Conservation (phyloP, 306 rosid species). For the Vigna unguiculata region DNA sequence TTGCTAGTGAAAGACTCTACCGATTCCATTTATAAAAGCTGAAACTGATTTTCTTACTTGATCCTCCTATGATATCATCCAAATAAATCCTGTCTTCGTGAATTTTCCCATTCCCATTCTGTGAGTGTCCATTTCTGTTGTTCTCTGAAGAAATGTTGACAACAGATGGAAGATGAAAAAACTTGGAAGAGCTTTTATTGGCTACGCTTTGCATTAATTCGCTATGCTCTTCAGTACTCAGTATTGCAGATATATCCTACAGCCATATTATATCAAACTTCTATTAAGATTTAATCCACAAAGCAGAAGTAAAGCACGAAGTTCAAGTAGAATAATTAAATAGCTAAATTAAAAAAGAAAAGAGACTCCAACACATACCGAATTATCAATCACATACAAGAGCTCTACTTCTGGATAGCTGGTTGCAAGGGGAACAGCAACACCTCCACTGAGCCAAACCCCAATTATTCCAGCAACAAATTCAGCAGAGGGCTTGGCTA, state of each 20-base stretch:
- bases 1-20: slow-evolving; percentile 12
- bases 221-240: slow-evolving; percentile 86
- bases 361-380: slow-evolving; percentile 58
- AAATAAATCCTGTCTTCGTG: slow-evolving; percentile 51
- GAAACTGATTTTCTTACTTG: slow-evolving; percentile 58
- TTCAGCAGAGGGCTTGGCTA: slow-evolving; percentile 95
- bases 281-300: slow-evolving; percentile 28
- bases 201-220: slow-evolving; percentile 79
- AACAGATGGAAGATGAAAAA: slow-evolving; percentile 79
- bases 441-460: slow-evolving; percentile 95
- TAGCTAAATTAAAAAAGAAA: slow-evolving; percentile 28
- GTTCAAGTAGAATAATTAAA: background rate
- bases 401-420: slow-evolving; percentile 94
- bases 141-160: slow-evolving; percentile 52
- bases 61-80: slow-evolving; percentile 45
- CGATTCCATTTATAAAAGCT: slow-evolving; percentile 27
- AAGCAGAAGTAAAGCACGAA: slow-evolving; percentile 31
- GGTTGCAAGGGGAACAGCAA: slow-evolving; percentile 95
- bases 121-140: slow-evolving; percentile 52
- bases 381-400: slow-evolving; percentile 77
- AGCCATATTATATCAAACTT: slow-evolving; percentile 45
- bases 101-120: slow-evolving; percentile 50
- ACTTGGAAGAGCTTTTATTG: slow-evolving; percentile 68
- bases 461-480: slow-evolving; percentile 89
- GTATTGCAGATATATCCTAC: slow-evolving; percentile 80